These are phyloP conservation scores for Yamadazyma triangularis DNA, from an alignment of 1,139 yeast species.

Conservation along the genomic window DNA sequence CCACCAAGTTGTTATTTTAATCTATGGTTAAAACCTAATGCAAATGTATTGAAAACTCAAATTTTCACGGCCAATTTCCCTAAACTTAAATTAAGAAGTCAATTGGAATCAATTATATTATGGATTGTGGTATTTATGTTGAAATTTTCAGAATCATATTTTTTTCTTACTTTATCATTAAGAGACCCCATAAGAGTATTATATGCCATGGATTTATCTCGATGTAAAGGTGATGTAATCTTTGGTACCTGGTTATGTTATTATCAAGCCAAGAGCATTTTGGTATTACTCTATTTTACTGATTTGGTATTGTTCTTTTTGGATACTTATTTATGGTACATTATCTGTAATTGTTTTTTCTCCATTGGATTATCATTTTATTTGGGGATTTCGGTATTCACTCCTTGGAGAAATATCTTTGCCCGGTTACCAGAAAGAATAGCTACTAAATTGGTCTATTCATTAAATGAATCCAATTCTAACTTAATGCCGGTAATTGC, in stretches of 20 bases:
- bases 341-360: conserved; percentile 71
- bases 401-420: conserved; percentile 85
- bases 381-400: conserved; percentile 72
- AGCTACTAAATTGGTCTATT: conserved; percentile 54
- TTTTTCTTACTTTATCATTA: conserved; percentile 71
- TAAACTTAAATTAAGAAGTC: conserved; percentile 44
- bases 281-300: conserved; percentile 54
- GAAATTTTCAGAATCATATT: conserved; percentile 76
- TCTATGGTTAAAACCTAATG: conserved; percentile 1
- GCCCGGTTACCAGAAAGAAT: conserved; percentile 73
- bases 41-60: conserved; percentile 4
- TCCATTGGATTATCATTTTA: conserved; percentile 68
- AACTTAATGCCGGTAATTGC: conserved; percentile 33
- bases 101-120: conserved; percentile 53
- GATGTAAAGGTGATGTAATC: conserved; percentile 58
- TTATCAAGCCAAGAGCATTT: conserved; percentile 54
- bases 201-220: conserved; percentile 50
- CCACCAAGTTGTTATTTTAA: conserved; percentile 52
- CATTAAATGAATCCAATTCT: conserved; percentile 27
- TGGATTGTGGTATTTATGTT: conserved; percentile 71
- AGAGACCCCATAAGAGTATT: conserved; percentile 76
- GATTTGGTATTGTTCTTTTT: conserved; percentile 73
- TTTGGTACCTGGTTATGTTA: conserved; percentile 52
- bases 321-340: conserved; percentile 88
- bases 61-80: conserved; percentile 37